Conservation (phyloP, 1,139 yeast species). For the Suhomyces anneliseae region DNA sequence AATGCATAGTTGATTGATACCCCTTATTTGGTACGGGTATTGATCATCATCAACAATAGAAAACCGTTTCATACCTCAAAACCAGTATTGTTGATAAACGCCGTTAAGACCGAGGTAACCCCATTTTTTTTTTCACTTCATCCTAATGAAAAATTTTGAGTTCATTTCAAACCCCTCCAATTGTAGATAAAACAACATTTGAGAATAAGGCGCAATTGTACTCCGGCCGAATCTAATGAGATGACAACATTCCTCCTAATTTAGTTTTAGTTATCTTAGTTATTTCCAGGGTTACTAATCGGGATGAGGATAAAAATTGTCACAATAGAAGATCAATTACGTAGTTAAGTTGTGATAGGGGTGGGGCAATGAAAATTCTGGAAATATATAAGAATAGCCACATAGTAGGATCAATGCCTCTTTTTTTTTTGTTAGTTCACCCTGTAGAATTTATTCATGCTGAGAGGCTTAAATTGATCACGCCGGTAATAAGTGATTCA, state of each 20-base stretch:
- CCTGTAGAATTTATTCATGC: no score
- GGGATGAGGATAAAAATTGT: background rate
- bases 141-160: background rate
- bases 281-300: background rate
- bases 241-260: background rate
- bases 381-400: no score
- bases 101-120: background rate
- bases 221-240: background rate
- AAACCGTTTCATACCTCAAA: background rate
- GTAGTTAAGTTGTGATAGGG: no score
- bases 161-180: background rate
- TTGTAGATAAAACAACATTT: background rate
- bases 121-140: background rate
- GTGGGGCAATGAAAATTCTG: no score
- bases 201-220: background rate
- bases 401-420: no score
- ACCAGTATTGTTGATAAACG: background rate
- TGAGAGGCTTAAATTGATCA: no score
- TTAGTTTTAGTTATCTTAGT: no score
- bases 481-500: no score
- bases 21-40: no score
- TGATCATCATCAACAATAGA: background rate
- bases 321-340: no score
- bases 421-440: no score
- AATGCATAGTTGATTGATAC: no score